A percentile compares a stretch with the other conserved stretches of the same genome.
Conservation (phyloP, 495 filamentous ascomycete genomes). For the Penicillium egyptiacum region DNA sequence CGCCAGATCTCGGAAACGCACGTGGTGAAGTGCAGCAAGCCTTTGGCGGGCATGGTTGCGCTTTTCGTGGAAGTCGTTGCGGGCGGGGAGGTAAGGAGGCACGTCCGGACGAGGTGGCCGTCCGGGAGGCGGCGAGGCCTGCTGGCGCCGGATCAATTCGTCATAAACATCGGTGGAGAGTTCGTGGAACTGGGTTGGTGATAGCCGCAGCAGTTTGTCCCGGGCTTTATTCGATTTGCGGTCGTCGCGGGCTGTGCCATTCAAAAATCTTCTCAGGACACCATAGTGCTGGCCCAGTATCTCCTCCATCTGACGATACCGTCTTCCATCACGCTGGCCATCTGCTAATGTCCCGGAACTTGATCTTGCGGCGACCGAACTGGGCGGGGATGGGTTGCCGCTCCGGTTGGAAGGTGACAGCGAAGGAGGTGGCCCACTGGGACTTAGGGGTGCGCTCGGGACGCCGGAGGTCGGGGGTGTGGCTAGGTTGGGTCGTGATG, state of each 20-base stretch:
- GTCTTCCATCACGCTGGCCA: constrained; percentile 55
- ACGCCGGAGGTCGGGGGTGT: constrained; percentile 70
- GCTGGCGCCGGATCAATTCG: constrained; percentile 84
- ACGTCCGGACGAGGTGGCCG: constrained; percentile 52
- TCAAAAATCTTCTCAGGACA: constrained; percentile 73
- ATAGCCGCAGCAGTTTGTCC: constrained; percentile 88
- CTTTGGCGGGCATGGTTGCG: constrained; percentile 95
- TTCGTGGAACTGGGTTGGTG: constrained; percentile 91
- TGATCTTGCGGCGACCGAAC: constrained; percentile 75
- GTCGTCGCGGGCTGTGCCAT: constrained; percentile 67
- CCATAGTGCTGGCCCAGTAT: constrained; percentile 77
- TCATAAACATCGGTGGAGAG: constrained; percentile 97
- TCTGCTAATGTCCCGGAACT: constrained; percentile 66
- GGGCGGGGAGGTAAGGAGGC: constrained; percentile 75
- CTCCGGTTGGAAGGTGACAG: constrained; percentile 40
- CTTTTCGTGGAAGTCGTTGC: constrained; percentile 89
- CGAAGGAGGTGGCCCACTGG: constrained; percentile 49
- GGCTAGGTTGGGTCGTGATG: constrained; percentile 61
- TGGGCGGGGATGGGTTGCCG: constrained; percentile 79
- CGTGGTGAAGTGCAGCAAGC: constrained; percentile 79
- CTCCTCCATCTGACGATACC: constrained; percentile 61
- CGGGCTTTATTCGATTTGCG: constrained; percentile 81
- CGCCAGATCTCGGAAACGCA: constrained; percentile 84
- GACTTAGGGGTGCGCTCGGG: constrained; percentile 51
- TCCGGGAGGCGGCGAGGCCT: constrained; percentile 56